Percentiles rank a stretch among this genome's conserved stretches.
phyloP scores from a whole-genome alignment of 139 green algal genomes.

The Closterium sp. region DNA sequence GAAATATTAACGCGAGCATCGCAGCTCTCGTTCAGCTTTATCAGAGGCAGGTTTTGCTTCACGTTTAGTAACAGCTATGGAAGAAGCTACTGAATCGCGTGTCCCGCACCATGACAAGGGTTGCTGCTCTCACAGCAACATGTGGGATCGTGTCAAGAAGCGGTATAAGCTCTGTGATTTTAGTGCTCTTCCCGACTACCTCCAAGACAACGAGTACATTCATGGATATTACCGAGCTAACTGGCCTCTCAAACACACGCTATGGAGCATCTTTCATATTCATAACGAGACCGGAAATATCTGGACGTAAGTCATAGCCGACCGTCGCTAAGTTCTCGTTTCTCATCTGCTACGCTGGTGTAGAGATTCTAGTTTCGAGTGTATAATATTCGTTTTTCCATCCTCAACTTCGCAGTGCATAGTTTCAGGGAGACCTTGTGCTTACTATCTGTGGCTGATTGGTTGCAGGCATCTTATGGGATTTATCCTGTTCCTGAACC shows the following conservation, averaged over 20 bases:
- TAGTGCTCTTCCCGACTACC: slow-evolving; percentile 62
- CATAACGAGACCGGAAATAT: slow-evolving; percentile 21
- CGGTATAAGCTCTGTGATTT: slow-evolving; percentile 29
- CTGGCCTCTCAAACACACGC: slow-evolving; percentile 57
- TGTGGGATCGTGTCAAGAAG: not conserved
- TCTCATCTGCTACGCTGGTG: not conserved
- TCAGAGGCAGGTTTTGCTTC: not conserved
- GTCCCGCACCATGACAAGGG: not conserved
- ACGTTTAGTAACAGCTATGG: not conserved
- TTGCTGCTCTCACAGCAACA: not conserved
- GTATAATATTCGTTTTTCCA: not conserved
- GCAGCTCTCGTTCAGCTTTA: not conserved
- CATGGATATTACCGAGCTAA: slow-evolving; percentile 67
- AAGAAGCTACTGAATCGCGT: not conserved
- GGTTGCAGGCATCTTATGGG: slow-evolving; percentile 51
- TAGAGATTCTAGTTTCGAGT: not conserved
- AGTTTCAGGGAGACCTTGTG: not conserved
- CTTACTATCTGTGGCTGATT: not conserved
- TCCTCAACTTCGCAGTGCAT: not conserved
- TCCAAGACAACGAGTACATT: slow-evolving; percentile 88
- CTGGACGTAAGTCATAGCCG: slow-evolving; percentile 5
- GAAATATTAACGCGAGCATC: not conserved
- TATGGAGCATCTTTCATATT: slow-evolving; percentile 50
- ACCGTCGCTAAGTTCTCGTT: not conserved
- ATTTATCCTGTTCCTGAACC: slow-evolving; percentile 68